Evolutionary conservation across 805 yeast species (phyloP), one percentile per base, ranked within the genome.

Genomic region (Komagataella mondaviorum): DNA sequence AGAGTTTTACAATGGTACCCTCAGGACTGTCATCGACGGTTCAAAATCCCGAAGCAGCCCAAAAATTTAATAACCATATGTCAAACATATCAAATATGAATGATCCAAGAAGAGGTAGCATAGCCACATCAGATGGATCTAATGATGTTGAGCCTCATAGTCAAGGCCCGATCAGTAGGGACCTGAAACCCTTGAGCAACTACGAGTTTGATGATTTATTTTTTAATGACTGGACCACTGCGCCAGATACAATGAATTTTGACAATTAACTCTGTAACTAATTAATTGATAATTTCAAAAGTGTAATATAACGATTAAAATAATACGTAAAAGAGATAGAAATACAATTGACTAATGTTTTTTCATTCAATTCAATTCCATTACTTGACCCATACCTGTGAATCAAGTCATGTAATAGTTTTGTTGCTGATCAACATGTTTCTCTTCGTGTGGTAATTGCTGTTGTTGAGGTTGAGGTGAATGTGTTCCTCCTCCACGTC

Each of bases 401-500:
- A 22, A 44, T 17, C 12, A n/a, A 16, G 50, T 47, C 39, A n/a
- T 47, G 48, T 49, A 47, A 10, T 24, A 43, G 22, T 23, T 16
- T n/a, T 50, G 49, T 16, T 49, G 51, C 39, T 49, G 51, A 8
- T 49, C 48, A 6, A 22, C 43, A 7, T 50, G 51, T 17, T 50
- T 48, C 22, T 50, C 30, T 14, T 46, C 44, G 6, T 24, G 49
- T 30, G 24, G 51, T 30, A 23, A 36, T 44, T 30, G 48, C 44
- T 49, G 49, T 23, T 24, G 48, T 44, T 30, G 48, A 20, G 44
- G 49, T 23, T 24, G 48, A 17, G 50, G 45, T 16, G 45, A 39
- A 22, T 22, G 54, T 23, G 53, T 48, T 6, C 59, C 54, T 45
- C 80, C 86, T 4, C 97, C 97, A 53, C 97, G 77, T 23, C 97